Percentiles rank a stretch among this genome's conserved stretches.
These are phyloP conservation scores for Aureobasidium melanogenum DNA, from an alignment of 2,329 filamentous ascomycete genomes.

Conservation along the genomic window DNA sequence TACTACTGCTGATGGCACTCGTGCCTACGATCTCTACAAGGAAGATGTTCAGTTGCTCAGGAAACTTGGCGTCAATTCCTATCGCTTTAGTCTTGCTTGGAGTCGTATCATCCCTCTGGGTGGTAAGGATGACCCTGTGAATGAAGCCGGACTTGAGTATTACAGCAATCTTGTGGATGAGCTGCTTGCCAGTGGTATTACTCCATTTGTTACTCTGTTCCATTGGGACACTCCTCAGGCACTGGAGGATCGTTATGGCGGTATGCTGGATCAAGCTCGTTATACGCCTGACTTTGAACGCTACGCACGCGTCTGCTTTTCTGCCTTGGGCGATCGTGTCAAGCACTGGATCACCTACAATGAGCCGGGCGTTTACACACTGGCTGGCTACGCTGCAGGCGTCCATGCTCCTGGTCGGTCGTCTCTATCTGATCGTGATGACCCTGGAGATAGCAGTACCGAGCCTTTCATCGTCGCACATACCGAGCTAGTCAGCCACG, in stretches of 20 bases:
- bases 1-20: slow-evolving; percentile 38
- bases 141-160: slow-evolving; percentile 66
- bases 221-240: slow-evolving; percentile 52
- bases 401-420: neutral
- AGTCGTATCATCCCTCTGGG: slow-evolving; percentile 79
- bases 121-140: slow-evolving; percentile 65
- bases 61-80: slow-evolving; percentile 30
- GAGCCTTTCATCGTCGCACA: slow-evolving; percentile 29
- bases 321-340: slow-evolving; percentile 30
- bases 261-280: slow-evolving; percentile 25
- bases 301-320: slow-evolving; percentile 32
- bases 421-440: neutral
- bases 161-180: slow-evolving; percentile 74
- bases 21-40: slow-evolving; percentile 39
- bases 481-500: slow-evolving; percentile 18
- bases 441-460: slow-evolving; percentile 20
- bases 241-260: slow-evolving; percentile 32
- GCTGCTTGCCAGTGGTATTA: slow-evolving; percentile 65
- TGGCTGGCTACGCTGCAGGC: neutral
- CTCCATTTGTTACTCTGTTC: slow-evolving; percentile 72
- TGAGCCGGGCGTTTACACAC: slow-evolving; percentile 22
- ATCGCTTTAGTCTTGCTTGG: slow-evolving; percentile 80
- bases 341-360: slow-evolving; percentile 36
- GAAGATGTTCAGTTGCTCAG: slow-evolving; percentile 33
- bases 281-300: slow-evolving; percentile 27